Conservation (phyloP, 2,329 filamentous ascomycete species). For the Fusarium caatingaense region DNA sequence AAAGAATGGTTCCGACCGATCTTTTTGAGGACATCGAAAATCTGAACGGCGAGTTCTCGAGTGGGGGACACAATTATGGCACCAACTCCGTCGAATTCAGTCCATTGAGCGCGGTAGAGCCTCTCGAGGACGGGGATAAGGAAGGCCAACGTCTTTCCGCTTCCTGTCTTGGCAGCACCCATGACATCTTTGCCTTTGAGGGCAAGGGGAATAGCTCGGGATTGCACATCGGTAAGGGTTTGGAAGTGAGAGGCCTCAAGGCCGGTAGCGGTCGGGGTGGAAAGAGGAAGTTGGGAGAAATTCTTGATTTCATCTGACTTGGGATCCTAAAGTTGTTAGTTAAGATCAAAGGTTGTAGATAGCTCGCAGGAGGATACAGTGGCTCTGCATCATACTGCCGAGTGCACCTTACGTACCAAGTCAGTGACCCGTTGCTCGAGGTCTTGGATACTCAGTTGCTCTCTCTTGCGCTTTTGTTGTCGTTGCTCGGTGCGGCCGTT, state of each 20-base stretch:
- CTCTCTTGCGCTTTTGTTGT: slow-evolving; percentile 54
- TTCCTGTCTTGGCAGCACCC: slow-evolving; percentile 94
- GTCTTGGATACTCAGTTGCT: slow-evolving; percentile 51
- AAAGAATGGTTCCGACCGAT: slow-evolving; percentile 90
- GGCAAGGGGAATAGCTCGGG: slow-evolving; percentile 86
- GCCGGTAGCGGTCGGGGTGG: slow-evolving; percentile 80
- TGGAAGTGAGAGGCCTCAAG: slow-evolving; percentile 90
- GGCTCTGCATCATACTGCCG: too few relatives aligned
- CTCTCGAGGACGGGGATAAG: slow-evolving; percentile 92
- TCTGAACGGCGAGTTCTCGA: slow-evolving; percentile 94
- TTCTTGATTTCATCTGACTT: slow-evolving; percentile 70
- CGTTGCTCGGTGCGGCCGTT: slow-evolving; percentile 50
- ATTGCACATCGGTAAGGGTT: slow-evolving; percentile 90
- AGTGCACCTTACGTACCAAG: slow-evolving; percentile 43
- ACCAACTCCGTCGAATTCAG: slow-evolving; percentile 89
- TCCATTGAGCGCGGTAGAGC: slow-evolving; percentile 88
- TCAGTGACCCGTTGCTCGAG: slow-evolving; percentile 50
- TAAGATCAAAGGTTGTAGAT: neutral
- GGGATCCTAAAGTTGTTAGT: slow-evolving; percentile 62
- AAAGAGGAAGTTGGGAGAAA: slow-evolving; percentile 89
- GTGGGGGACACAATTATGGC: slow-evolving; percentile 95
- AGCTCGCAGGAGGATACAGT: neutral
- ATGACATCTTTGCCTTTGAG: slow-evolving; percentile 89
- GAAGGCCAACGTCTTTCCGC: slow-evolving; percentile 95
- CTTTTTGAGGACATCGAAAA: slow-evolving; percentile 92